phyloP scores from a whole-genome alignment of 163 green algal species.

The Prototheca wickerhamii region DNA sequence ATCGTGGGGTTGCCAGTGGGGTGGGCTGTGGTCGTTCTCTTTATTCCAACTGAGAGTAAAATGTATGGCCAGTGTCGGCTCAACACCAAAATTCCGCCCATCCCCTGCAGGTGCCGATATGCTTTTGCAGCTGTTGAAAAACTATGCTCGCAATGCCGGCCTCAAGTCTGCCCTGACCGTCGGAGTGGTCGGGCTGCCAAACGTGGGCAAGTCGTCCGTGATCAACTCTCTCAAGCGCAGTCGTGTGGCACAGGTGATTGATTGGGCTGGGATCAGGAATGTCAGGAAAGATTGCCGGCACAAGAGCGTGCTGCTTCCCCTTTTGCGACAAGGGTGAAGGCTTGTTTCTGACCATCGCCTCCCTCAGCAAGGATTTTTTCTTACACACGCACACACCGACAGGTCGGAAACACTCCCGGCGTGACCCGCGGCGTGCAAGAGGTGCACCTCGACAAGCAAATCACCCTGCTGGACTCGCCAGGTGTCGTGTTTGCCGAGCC shows the following conservation, averaged over 20 bases:
- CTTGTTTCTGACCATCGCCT: no score
- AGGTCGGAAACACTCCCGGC: conserved; percentile 78
- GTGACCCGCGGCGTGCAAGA: conserved; percentile 84
- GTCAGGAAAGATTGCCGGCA: no score
- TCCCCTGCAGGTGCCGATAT: conserved; percentile 48
- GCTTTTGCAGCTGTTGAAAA: conserved; percentile 95
- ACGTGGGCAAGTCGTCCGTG: conserved; percentile 94
- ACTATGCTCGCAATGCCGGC: conserved; percentile 72
- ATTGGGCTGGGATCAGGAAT: background rate
- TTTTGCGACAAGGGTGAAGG: no score
- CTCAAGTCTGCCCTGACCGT: conserved; percentile 93
- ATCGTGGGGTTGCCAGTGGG: background rate
- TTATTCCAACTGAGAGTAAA: no score
- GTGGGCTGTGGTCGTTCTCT: background rate
- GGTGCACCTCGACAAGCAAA: conserved; percentile 89
- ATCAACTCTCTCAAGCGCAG: conserved; percentile 98
- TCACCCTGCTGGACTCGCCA: conserved; percentile 88
- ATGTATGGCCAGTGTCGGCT: background rate
- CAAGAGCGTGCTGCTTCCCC: no score
- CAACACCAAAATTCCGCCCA: background rate
- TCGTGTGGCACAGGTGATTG: conserved; percentile 65
- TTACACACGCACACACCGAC: no score
- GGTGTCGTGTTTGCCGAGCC: conserved; percentile 79
- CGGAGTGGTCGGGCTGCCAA: conserved; percentile 89
- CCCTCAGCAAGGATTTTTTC: background rate